phyloP scores from a whole-genome alignment of 208 protist species.

The Wallacemonas collosoma region DNA sequence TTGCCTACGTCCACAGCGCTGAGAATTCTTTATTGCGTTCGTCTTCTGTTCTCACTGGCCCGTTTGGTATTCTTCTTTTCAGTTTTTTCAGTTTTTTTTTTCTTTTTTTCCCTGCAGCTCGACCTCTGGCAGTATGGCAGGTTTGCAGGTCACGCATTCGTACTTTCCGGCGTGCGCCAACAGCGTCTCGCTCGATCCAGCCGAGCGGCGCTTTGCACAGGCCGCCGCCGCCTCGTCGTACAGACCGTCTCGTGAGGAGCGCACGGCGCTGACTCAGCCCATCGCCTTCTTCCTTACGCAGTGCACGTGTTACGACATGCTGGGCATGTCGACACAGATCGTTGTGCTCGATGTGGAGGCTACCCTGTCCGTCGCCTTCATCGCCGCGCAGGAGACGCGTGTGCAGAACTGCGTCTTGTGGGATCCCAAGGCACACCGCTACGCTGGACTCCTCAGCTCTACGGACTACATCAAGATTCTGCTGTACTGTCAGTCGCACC shows the following conservation, averaged over 20 bases:
- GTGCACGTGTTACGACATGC: conserved; percentile 85
- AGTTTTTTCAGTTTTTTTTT: not conserved
- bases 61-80: not conserved
- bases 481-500: conserved; percentile 72
- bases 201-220: conserved; percentile 15
- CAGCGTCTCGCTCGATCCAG: not conserved
- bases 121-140: conserved; percentile 19
- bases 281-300: conserved; percentile 68
- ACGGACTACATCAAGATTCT: conserved; percentile 90
- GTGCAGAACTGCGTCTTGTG: conserved; percentile 84
- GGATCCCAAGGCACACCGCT: conserved; percentile 51
- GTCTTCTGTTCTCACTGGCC: not conserved
- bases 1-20: too few relatives aligned
- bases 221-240: conserved; percentile 38
- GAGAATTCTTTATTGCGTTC: not conserved
- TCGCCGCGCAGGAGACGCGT: conserved; percentile 86
- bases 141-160: conserved; percentile 32
- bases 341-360: conserved; percentile 81
- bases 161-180: conserved; percentile 28
- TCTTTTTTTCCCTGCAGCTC: not conserved
- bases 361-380: conserved; percentile 78
- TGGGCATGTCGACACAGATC: conserved; percentile 86
- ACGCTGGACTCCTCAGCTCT: conserved; percentile 77
- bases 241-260: conserved; percentile 60
- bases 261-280: conserved; percentile 49